These are phyloP conservation scores for Pugionium dolabratum DNA, from an alignment of 345 rosid species.

Conservation along the genomic window DNA sequence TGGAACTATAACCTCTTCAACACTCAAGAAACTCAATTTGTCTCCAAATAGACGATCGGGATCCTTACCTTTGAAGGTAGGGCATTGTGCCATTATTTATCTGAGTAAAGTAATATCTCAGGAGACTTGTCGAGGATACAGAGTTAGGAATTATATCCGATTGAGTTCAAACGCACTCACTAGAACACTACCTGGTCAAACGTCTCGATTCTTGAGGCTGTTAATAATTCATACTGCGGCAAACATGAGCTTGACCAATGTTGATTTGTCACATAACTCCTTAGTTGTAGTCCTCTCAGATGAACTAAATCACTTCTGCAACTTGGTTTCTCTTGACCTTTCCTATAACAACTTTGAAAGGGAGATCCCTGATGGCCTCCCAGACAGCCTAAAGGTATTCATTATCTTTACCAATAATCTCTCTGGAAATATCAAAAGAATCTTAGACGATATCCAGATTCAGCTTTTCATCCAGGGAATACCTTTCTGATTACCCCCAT, in stretches of 20 bases:
- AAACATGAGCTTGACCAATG: slow-evolving; percentile 58
- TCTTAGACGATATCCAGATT: slow-evolving; percentile 69
- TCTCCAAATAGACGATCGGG: slow-evolving; percentile 81
- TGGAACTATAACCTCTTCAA: slow-evolving; percentile 66
- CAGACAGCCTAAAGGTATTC: slow-evolving; percentile 59
- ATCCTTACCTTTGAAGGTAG: slow-evolving; percentile 58
- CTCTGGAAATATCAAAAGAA: too few species aligned
- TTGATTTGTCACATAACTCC: slow-evolving; percentile 72
- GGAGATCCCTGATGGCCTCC: slow-evolving; percentile 62
- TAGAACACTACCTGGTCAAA: slow-evolving; percentile 64
- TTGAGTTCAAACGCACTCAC: slow-evolving; percentile 72
- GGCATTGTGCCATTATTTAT: slow-evolving; percentile 71
- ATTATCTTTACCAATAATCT: slow-evolving; percentile 72
- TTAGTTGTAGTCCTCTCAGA: slow-evolving; percentile 56
- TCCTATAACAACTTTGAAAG: slow-evolving; percentile 74
- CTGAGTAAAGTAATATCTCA: slow-evolving; percentile 70
- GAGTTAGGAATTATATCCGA: slow-evolving; percentile 80
- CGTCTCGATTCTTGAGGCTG: slow-evolving; percentile 69
- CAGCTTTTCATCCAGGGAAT: slow-evolving; percentile 89
- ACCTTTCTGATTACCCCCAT: slow-evolving; percentile 50
- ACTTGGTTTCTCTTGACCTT: slow-evolving; percentile 61
- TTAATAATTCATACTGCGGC: slow-evolving; percentile 53
- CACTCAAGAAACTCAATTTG: slow-evolving; percentile 71
- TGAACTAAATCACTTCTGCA: slow-evolving; percentile 48
- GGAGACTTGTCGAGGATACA: slow-evolving; percentile 73